A percentile compares a stretch with the other conserved stretches of the same genome.
Evolutionary conservation across 2,329 filamentous ascomycete species (phyloP).

Genomic region (Pezicula neosporulosa): DNA sequence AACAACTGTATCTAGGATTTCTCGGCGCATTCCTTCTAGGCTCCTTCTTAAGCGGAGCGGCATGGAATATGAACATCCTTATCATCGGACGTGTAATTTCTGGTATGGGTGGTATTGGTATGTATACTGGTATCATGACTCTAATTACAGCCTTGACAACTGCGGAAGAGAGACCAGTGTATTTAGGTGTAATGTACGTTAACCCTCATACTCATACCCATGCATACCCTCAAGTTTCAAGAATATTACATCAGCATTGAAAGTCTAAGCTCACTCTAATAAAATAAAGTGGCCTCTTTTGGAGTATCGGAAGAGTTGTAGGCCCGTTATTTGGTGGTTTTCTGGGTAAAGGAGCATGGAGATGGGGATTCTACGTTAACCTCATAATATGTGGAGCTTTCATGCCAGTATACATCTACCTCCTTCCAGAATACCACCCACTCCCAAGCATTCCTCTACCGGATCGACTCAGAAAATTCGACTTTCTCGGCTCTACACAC

Average conservation of each 20-base stretch:
- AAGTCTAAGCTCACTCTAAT: not conserved
- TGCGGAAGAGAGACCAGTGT: slow-evolving; percentile 24
- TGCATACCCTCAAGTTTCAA: too few relatives aligned
- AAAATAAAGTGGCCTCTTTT: not conserved
- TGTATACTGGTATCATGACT: slow-evolving; percentile 37
- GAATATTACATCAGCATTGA: not conserved
- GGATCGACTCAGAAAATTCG: slow-evolving; percentile 12
- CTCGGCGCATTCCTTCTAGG: slow-evolving; percentile 15
- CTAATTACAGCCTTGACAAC: slow-evolving; percentile 33
- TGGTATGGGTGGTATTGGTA: slow-evolving; percentile 36
- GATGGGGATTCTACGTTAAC: slow-evolving; percentile 51
- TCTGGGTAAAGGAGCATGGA: slow-evolving; percentile 34
- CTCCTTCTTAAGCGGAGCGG: slow-evolving; percentile 20
- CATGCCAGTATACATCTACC: slow-evolving; percentile 30
- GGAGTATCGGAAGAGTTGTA: not conserved
- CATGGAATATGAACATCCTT: slow-evolving; percentile 31
- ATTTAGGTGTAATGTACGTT: slow-evolving; percentile 20
- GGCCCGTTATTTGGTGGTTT: slow-evolving; percentile 16
- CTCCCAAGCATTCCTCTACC: slow-evolving; percentile 12
- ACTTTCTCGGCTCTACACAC: slow-evolving; percentile 27
- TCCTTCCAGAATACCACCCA: slow-evolving; percentile 35
- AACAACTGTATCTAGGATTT: slow-evolving; percentile 8
- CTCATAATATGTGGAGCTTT: slow-evolving; percentile 38
- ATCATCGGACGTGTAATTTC: slow-evolving; percentile 39
- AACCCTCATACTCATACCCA: not conserved